Evolutionary conservation across 331 rosid genomes (phyloP).

Genomic region (Telfairia occidentalis): DNA sequence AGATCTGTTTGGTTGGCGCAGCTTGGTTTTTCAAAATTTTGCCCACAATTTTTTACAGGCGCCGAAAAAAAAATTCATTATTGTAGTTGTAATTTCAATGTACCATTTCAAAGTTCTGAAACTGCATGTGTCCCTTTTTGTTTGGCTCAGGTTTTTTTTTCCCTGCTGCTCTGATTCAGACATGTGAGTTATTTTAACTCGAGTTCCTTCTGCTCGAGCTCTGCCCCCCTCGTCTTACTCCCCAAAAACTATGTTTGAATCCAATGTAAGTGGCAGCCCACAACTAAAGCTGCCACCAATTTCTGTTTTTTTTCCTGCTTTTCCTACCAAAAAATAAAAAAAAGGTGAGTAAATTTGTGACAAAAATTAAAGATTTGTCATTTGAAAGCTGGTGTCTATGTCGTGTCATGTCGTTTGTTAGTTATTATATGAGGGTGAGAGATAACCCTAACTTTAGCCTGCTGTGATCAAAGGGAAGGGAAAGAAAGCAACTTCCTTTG

Average conservation of each 20-base stretch:
- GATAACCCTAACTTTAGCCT: neutral
- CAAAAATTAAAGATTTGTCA: neutral
- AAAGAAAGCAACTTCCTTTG: neutral
- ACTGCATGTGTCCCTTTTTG: neutral
- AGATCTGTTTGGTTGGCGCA: neutral
- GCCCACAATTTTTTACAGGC: neutral
- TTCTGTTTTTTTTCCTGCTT: neutral
- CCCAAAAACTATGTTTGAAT: neutral
- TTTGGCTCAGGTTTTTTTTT: neutral
- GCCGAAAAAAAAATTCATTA: neutral
- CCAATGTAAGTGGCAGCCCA: neutral
- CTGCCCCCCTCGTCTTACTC: no score
- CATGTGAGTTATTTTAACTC: neutral
- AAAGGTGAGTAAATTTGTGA: neutral
- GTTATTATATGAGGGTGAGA: neutral
- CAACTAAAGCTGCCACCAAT: neutral
- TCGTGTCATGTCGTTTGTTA: neutral
- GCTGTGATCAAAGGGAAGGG: neutral
- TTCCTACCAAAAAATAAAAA: no score
- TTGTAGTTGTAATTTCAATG: neutral
- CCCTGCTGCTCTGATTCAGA: neutral
- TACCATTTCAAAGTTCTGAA: neutral
- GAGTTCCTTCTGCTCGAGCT: no score
- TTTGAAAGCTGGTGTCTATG: neutral
- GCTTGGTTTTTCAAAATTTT: neutral